A percentile compares a stretch with the other conserved stretches of the same genome.
Conservation (phyloP, 2,329 filamentous ascomycete species). For the Trichoderma hamatum region DNA sequence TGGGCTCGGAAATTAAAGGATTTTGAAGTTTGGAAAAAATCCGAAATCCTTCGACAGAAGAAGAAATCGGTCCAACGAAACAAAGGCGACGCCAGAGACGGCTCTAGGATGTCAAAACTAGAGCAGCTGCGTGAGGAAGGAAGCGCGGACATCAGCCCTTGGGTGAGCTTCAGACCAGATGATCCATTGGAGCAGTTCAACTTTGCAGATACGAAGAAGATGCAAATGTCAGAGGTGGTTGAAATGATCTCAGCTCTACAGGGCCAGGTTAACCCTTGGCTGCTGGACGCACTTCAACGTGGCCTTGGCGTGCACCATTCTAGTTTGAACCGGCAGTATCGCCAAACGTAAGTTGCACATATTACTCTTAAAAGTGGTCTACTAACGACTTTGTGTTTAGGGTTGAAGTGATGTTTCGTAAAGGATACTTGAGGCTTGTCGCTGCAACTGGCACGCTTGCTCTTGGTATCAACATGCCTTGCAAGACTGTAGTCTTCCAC, state of each 20-base stretch:
- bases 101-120: constrained; percentile 49
- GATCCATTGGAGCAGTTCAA: constrained; percentile 65
- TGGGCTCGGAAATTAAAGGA: constrained; percentile 39
- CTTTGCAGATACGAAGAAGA: constrained; percentile 65
- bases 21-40: constrained; percentile 33
- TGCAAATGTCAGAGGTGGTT: constrained; percentile 61
- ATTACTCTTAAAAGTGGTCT: too few species aligned
- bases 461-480: constrained; percentile 82
- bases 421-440: constrained; percentile 69
- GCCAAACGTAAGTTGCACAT: constrained; percentile 57
- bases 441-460: constrained; percentile 77
- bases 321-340: constrained; percentile 77
- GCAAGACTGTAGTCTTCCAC: constrained; percentile 77
- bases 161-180: constrained; percentile 69
- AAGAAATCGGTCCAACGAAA: not conserved
- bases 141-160: constrained; percentile 56
- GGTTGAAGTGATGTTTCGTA: constrained; percentile 75
- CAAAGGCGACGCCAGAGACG: not conserved
- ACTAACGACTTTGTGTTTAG: not conserved
- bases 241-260: constrained; percentile 55
- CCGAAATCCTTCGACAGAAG: constrained; percentile 45
- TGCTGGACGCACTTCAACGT: constrained; percentile 64
- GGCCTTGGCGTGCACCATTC: constrained; percentile 79
- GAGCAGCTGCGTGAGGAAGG: constrained; percentile 61
- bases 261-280: constrained; percentile 48